phyloP scores from a whole-genome alignment of 2,329 filamentous ascomycete genomes.

The Leptosphaerulina australis region DNA sequence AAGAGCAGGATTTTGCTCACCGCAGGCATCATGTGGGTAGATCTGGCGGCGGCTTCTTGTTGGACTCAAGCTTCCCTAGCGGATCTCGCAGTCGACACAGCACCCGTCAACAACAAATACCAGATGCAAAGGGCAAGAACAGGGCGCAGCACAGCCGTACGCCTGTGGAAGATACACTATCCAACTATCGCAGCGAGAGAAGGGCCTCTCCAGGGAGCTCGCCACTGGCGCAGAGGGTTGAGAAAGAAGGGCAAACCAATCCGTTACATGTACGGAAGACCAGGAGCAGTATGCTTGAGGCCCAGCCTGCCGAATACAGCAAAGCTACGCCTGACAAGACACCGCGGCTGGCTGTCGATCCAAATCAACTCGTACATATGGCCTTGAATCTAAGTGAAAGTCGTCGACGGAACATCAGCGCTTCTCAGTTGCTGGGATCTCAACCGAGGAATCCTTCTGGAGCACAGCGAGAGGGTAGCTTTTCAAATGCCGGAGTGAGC shows the following conservation, averaged over 20 bases:
- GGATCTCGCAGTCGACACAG: conserved; percentile 17
- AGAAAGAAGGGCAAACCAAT: conserved; percentile 17
- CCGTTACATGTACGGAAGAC: conserved; percentile 31
- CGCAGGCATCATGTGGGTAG: conserved; percentile 39
- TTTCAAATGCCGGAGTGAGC: conserved; percentile 54
- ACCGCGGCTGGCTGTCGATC: conserved; percentile 70
- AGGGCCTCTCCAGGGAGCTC: conserved; percentile 19
- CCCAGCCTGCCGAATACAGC: conserved; percentile 14
- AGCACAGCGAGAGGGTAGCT: conserved; percentile 46
- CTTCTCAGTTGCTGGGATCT: conserved; percentile 60
- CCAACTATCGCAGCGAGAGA: conserved; percentile 37
- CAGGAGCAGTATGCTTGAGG: conserved; percentile 20
- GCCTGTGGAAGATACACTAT: conserved; percentile 42
- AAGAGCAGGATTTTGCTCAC: conserved; percentile 42
- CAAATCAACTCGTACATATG: conserved; percentile 90
- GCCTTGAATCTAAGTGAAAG: conserved; percentile 87
- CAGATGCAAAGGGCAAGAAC: conserved; percentile 50
- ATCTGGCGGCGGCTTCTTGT: conserved; percentile 54
- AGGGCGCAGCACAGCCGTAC: conserved; percentile 35
- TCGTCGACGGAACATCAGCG: conserved; percentile 66
- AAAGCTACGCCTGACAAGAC: conserved; percentile 16
- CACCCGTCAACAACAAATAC: conserved; percentile 27
- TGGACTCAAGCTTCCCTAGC: conserved; percentile 51
- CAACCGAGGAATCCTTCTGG: conserved; percentile 57
- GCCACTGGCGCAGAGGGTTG: conserved; percentile 9